A percentile compares a stretch with the other conserved stretches of the same genome.
Conservation (phyloP, 441 rosid species). For the Syzygium malaccense region DNA sequence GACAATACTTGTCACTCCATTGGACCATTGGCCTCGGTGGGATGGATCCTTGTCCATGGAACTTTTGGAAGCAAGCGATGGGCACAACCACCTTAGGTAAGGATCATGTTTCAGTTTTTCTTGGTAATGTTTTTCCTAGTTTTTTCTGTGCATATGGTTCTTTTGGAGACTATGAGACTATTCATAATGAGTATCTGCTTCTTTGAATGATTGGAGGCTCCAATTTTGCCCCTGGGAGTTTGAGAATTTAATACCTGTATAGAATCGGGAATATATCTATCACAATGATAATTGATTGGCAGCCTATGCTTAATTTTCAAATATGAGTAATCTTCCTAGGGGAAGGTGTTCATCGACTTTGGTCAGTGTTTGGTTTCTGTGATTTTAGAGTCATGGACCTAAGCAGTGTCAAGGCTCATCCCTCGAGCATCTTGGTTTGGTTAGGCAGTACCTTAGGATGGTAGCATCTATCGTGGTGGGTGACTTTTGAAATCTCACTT, state of each 20-base stretch:
- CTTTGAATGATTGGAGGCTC: not conserved
- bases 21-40: constrained; percentile 90
- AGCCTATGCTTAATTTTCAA: too few relatives aligned
- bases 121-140: not conserved
- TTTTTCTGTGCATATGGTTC: not conserved
- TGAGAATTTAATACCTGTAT: not conserved
- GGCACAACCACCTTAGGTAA: constrained; percentile 67
- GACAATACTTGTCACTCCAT: constrained; percentile 58
- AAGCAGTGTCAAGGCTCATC: too few relatives aligned
- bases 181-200: not conserved
- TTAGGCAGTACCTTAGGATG: too few relatives aligned
- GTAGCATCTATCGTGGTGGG: not conserved
- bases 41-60: constrained; percentile 89
- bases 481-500: not conserved
- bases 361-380: too few relatives aligned
- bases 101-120: not conserved
- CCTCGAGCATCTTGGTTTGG: too few relatives aligned
- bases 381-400: too few relatives aligned
- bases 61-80: constrained; percentile 65
- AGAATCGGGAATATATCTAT: not conserved
- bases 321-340: too few relatives aligned
- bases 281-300: too few relatives aligned
- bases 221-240: not conserved
- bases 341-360: too few relatives aligned
- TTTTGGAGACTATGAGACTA: not conserved